Evolutionary conservation across 331 rosid species (phyloP).

Genomic region (Quercus phellos): DNA sequence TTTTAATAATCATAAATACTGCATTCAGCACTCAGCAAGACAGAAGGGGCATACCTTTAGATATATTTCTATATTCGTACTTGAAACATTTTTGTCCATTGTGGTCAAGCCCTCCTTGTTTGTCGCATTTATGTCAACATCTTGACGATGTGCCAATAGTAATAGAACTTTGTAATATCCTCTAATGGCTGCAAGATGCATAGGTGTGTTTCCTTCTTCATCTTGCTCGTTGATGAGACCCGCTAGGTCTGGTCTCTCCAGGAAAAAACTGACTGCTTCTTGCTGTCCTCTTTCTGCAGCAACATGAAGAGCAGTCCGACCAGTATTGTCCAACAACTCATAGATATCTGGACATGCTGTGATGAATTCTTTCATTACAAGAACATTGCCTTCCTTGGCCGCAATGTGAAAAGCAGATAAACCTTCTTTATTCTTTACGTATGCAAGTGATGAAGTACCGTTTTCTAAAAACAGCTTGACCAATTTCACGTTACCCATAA

Average conservation of each 20-base stretch:
- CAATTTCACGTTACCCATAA: not conserved
- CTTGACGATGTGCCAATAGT: no score
- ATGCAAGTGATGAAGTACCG: not conserved
- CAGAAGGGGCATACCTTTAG: no score
- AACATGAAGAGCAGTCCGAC: conserved; percentile 4
- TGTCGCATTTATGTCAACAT: no score
- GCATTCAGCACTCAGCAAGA: no score
- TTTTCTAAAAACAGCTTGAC: not conserved
- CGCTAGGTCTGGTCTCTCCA: not conserved
- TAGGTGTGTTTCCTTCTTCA: not conserved
- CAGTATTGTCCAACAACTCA: not conserved
- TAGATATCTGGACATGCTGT: not conserved
- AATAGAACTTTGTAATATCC: no score
- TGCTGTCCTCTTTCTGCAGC: not conserved
- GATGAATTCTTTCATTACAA: not conserved
- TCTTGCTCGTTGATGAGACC: not conserved
- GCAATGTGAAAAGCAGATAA: conserved; percentile 6
- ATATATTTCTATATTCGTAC: rapidly evolving
- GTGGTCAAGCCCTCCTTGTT: no score
- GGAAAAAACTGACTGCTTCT: not conserved
- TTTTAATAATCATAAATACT: no score
- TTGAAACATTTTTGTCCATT: no score
- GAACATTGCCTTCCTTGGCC: not conserved
- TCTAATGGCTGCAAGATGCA: conserved; percentile 6
- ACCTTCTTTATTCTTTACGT: not conserved